These are phyloP conservation scores for Sporothrix protearum DNA, from an alignment of 2,329 filamentous ascomycete species.

Conservation along the genomic window DNA sequence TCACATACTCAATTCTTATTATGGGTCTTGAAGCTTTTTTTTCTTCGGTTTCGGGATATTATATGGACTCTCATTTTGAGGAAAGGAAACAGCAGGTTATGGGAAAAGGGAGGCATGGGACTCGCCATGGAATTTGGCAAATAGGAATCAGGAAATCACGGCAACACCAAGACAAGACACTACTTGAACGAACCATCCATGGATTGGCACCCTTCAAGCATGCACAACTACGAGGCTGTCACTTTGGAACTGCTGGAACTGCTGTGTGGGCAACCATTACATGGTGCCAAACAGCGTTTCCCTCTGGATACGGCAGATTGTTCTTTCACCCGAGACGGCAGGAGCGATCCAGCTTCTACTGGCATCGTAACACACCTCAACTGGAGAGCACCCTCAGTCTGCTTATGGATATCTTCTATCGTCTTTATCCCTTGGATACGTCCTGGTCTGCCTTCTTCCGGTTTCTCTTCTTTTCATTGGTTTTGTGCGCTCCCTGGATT, in stretches of 20 bases:
- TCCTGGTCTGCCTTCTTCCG: neutral
- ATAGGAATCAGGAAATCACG: neutral
- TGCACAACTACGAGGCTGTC: neutral
- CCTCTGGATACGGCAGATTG: neutral
- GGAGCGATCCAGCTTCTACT: neutral
- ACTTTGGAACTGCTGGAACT: neutral
- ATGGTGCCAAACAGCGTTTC: neutral
- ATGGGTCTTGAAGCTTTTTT: slow-evolving; percentile 3
- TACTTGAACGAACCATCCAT: neutral
- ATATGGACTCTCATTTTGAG: slow-evolving; percentile 13
- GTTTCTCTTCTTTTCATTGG: neutral
- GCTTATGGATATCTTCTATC: too few relatives aligned
- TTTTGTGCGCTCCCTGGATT: neutral
- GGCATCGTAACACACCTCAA: neutral
- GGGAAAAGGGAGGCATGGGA: neutral
- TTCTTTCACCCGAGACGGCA: neutral
- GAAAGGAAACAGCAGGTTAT: neutral
- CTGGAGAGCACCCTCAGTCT: neutral
- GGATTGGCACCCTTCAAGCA: neutral
- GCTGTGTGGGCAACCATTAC: neutral
- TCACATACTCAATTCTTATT: slow-evolving; percentile 11
- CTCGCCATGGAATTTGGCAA: neutral
- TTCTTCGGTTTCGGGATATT: slow-evolving; percentile 4
- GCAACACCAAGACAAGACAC: neutral
- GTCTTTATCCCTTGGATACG: neutral